These are phyloP conservation scores for Uncinocarpus reesii DNA, from an alignment of 2,329 filamentous ascomycete genomes.

Conservation along the genomic window DNA sequence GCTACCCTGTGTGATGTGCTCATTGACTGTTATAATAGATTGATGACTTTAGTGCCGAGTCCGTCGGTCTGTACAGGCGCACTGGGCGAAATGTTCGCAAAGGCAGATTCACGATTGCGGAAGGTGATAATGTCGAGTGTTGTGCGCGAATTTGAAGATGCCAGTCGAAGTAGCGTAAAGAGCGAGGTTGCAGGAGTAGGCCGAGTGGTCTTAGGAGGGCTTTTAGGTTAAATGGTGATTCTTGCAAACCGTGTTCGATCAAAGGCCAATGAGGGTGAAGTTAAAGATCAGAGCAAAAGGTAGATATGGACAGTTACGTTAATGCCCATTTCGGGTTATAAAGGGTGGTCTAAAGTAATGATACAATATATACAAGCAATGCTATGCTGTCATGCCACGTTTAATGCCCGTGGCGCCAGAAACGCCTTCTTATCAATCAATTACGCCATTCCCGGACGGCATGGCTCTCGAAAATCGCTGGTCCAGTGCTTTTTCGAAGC, in stretches of 20 bases:
- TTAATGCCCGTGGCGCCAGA: not conserved
- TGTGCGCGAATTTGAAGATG: conserved; percentile 87
- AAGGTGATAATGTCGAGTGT: conserved; percentile 83
- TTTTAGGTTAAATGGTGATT: conserved; percentile 46
- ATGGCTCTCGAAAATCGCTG: no score
- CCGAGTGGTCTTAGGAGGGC: conserved; percentile 76
- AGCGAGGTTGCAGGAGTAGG: conserved; percentile 75
- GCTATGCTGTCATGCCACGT: conserved; percentile 11
- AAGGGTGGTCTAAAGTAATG: conserved; percentile 5
- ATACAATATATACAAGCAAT: conserved; percentile 10
- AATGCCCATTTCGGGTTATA: not conserved
- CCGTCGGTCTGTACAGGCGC: conserved; percentile 60
- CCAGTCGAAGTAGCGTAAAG: conserved; percentile 63
- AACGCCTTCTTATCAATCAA: not conserved
- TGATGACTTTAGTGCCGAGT: conserved; percentile 64
- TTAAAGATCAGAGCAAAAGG: not conserved
- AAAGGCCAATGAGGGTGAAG: no score
- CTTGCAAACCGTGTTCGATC: not conserved
- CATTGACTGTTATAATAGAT: conserved; percentile 78
- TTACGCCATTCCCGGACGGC: not conserved
- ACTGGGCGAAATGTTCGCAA: conserved; percentile 76
- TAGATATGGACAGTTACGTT: not conserved
- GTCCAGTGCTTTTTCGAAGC: no score
- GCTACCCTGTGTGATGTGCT: conserved; percentile 89
- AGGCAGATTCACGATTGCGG: conserved; percentile 73